Base-by-base conservation (phyloP, 805 yeast genomes). In the Maudiozyma serrabonitensis region DNA sequence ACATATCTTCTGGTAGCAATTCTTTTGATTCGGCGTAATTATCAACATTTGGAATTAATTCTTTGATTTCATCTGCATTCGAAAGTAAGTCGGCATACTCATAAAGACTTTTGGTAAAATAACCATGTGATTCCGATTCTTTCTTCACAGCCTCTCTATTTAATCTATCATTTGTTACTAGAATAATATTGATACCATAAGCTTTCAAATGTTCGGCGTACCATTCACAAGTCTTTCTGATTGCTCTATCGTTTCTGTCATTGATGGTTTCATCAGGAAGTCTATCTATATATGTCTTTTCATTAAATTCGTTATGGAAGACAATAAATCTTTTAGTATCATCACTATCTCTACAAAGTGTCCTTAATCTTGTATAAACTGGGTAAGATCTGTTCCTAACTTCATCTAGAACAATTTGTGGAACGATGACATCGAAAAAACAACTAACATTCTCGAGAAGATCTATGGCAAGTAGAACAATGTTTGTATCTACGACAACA, bases 321-420 rank as follows among this genome's bases (percentile, higher is more conserved):
- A 93, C 93, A 37, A 86, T 79, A 60, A 89, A 87, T 52, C 97
- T 74, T 67, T 93, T 93, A 38, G 78, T 85, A 25, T 65, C 66
- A 46, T 63, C 68, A 46, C 64, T 60, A 40, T 72, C 74, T 57
- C 86, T 83, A 31, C 87, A 81, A 18, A 93, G 70, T 2, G 85
- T 78, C 59, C 97, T 76, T 45, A 91, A 68, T 62, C 99, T 76
- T 59, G 86, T 81, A 64, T 90, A 93, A 18, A 91, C 82, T 4
- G 99, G 96, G 60, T 82, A 79, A 46, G 95, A 87, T 60, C 83
- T 75, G 63, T 88, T 88, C 55, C 87, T 79, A 9, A 91, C 96
- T 66, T 93, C 98, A 57, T 95, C 97, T 35, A 93, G 72, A 2
- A 88, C 97, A 6, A 95, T 85, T 64, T 93, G 99, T 1, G 98